Base-by-base conservation (phyloP, 768 basidiomycete species). In the Hygrocybe punicea region DNA sequence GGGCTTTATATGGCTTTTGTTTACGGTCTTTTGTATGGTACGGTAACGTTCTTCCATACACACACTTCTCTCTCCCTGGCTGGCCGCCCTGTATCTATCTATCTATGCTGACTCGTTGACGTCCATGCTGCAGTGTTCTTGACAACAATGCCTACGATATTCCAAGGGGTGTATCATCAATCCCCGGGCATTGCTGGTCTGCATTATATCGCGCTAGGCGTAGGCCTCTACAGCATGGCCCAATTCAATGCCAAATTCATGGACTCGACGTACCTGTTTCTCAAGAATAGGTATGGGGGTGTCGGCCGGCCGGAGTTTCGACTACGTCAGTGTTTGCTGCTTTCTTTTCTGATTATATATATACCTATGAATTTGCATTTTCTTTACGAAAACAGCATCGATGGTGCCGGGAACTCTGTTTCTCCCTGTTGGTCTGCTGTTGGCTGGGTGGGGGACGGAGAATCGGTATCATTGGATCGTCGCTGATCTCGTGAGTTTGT, bases 191-290 rank as follows among this genome's bases (percentile, higher is more conserved):
- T 86, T 49, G 76, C 82, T 0, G 85, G 87, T 0, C 67, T 91
- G 29, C 76, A 91, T 62, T 93, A 90, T 61, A 73, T 91, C 56
- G 80, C 89, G 0, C 76, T 91, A 5, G 89, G 88, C 0, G 17
- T 87, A 1, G 89, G 89, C 2, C 71, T 89, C 14, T 63, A 75
- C 0, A 60, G 71, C 2, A 78, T 81, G 0, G 81, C 84, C 1
- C 79, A 83, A 63, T 13, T 79, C 10, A 86, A 84, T 56, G 85
- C 84, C 0, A 73, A 78, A 7, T 61, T 74, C 7, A 69, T 89
- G 67, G 89, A 91, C 65, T 68, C 63, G 44, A 63, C 84, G 1
- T 86, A 86, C 56, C 67, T 76, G 2, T 65, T 78, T 57, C 70
- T 81, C 48, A 81, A 79, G 56, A 69, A 71, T 1, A 81, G 76